Base-by-base conservation (phyloP, 225 moss, liverwort and hornwort genomes). In the Pseudisothecium myosuroides region DNA sequence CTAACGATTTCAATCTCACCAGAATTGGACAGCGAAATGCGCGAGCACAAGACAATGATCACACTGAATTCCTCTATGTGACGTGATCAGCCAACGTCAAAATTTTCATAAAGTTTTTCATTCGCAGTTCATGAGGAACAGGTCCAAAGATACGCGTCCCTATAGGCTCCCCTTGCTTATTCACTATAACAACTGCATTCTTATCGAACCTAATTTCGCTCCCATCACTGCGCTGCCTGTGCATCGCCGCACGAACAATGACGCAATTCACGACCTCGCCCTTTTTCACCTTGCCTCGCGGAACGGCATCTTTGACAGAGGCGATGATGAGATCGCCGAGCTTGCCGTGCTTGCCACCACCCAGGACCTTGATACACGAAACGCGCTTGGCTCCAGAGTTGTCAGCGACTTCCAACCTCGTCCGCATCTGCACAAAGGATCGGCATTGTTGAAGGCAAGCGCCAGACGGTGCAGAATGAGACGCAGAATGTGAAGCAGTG, bases 251-350 rank as follows among this genome's bases (percentile, higher is more conserved):
- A 34, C 98, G 95, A 80, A 97, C 96, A 45, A 98, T 96, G 31
- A 98, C 98, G 81, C 98, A 98, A 85, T 93, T 96, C 43, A 98
- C 98, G 60, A 98, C 98, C 87, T 98, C 98, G 68, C 98, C 98
- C 90, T 97, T 98, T 90, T 97, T 98, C 54, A 98, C 97, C 89
- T 98, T 98, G 56, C 97, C 97, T 32, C 98, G 96, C 79, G 98
- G 98, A 63, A 94, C 94, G 39, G 96, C 98, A 69, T 97, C 98
- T 91, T 98, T 98, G 82, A 98, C 98, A 28, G 96, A 98, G 39
- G 75, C 96, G 90, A 96, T 98, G 60, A 98, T 96, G 34, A 94
- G 91, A 81, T 98, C 98, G 45, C 98, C 98, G 47, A 98, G 93
- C 89, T 95, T 92, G 8, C 96, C 98, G 73, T 96, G 95, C 87